A percentile compares a stretch with the other conserved stretches of the same genome.
phyloP scores from a whole-genome alignment of 257 asterid genomes.

The Asclepias syriaca region DNA sequence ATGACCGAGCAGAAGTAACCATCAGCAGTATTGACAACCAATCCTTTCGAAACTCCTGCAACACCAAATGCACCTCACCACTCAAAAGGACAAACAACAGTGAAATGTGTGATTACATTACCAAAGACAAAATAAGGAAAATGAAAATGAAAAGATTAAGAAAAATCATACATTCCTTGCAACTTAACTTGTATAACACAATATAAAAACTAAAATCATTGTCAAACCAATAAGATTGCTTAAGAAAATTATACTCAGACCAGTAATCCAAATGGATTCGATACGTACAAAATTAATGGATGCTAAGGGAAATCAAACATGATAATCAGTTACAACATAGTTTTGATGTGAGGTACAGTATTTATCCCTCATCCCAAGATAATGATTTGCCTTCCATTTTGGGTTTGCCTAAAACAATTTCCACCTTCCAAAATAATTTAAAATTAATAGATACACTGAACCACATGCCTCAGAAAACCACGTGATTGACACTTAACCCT shows the following conservation, averaged over 20 bases:
- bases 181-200: not conserved
- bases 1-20: conserved; percentile 97
- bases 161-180: not conserved
- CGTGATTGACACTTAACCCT: not conserved
- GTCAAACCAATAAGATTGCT: not conserved
- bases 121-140: not conserved
- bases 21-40: conserved; percentile 92
- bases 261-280: not conserved
- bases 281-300: not conserved
- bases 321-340: not conserved
- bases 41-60: conserved; percentile 86
- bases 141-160: not conserved
- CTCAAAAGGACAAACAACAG: not conserved
- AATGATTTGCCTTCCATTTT: not conserved
- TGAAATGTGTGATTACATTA: not conserved
- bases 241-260: not conserved
- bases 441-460: not conserved
- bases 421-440: not conserved
- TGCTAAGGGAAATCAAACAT: not conserved
- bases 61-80: not conserved
- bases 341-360: not conserved
- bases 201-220: not conserved
- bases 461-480: not conserved
- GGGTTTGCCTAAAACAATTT: not conserved
- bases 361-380: not conserved